phyloP scores from a whole-genome alignment of 106 monocot genomes.

The Vanilla planifolia region DNA sequence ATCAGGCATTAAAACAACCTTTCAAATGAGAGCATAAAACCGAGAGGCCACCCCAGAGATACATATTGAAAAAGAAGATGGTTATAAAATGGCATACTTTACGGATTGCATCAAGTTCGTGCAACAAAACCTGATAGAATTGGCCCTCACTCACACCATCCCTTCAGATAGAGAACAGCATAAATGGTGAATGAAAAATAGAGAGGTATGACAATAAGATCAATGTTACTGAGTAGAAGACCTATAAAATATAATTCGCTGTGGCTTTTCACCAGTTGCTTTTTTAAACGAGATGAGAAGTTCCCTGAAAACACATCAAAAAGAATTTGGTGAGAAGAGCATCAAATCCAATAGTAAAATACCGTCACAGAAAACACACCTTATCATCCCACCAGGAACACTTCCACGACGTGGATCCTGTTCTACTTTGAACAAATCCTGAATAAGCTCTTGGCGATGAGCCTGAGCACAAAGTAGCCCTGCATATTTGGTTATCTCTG shows the following conservation, averaged over 20 bases:
- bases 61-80: background rate
- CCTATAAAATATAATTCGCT: slow-evolving; percentile 66
- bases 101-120: slow-evolving; percentile 48
- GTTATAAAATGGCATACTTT: slow-evolving; percentile 12
- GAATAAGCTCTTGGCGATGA: slow-evolving; percentile 33
- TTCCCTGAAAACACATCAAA: slow-evolving; percentile 36
- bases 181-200: background rate
- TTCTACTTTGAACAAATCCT: slow-evolving; percentile 39
- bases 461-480: slow-evolving; percentile 29
- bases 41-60: background rate
- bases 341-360: background rate
- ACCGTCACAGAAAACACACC: slow-evolving; percentile 6
- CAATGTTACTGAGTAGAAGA: background rate
- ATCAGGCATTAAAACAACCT: background rate
- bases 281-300: slow-evolving; percentile 56
- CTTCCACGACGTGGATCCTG: slow-evolving; percentile 35
- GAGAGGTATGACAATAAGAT: background rate
- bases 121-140: slow-evolving; percentile 54
- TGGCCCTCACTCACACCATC: slow-evolving; percentile 71
- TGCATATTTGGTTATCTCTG: slow-evolving; percentile 58
- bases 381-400: slow-evolving; percentile 48
- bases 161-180: slow-evolving; percentile 18
- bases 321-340: background rate
- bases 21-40: background rate
- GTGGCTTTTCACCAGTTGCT: slow-evolving; percentile 49